Evolutionary conservation across 2,329 filamentous ascomycete genomes (phyloP), one percentile per base, ranked within the genome.

Genomic region (Colletotrichum sp.): DNA sequence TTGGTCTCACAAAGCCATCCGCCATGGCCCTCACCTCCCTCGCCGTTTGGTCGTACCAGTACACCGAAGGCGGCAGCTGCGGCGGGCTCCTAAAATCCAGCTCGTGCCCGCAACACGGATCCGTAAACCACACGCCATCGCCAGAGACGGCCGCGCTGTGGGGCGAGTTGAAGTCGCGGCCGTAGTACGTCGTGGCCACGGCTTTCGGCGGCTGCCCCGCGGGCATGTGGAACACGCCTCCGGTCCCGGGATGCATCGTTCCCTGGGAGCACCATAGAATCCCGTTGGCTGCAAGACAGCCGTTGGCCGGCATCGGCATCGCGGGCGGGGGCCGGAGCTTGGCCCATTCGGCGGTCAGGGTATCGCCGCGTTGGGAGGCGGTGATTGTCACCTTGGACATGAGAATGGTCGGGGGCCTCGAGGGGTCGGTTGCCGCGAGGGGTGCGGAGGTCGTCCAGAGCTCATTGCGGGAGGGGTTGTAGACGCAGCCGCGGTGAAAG

Each of bases 91-190:
- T 84, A 58, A 90, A 87, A 18, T 86, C 86, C 74, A 84, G 82
- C 74, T 88, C 85, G 68, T 86, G 84, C 6, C 87, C 88, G 67
- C 85, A 84, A 30, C 81, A 81, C 0, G 87, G 84, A 78, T 90
- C 88, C 1, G 88, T 89, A 77, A 90, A 90, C 88, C 88, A 90
- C 13, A 90, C 80, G 1, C 85, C 85, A 75, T 88, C 85, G 10
- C 15, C 64, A 3, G 84, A 82, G 13, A 84, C 79, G 3, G 84
- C 81, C 5, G 88, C 86, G 75, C 85, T 84, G 76, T 87, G 86
- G 28, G 86, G 82, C 34, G 85, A 88, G 81, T 89, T 90, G 80
- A 90, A 89, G 8, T 86, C 84, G 32, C 83, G 82, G 12, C 85
- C 85, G 67, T 86, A 85, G 80, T 85, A 90, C 38, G 83, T 84